phyloP scores from a whole-genome alignment of 345 rosid genomes.

The Moringa oleifera region DNA sequence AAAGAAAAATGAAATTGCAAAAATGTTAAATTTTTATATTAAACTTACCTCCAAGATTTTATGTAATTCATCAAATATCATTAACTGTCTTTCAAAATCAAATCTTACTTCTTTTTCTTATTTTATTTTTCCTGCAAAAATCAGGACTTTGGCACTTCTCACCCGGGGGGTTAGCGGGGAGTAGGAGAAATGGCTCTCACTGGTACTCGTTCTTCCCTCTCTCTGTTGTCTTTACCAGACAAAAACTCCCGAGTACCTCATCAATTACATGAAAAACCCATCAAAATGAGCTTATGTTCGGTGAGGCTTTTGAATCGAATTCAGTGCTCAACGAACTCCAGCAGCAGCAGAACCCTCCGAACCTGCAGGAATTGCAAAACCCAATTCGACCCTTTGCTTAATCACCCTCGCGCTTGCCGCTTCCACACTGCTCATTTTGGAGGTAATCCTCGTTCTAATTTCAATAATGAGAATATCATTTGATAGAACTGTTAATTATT shows the following conservation, averaged over 20 bases:
- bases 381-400: slow-evolving; percentile 78
- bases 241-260: background rate
- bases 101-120: too few species aligned
- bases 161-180: too few species aligned
- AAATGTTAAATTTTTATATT: too few species aligned
- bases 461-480: too few species aligned
- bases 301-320: background rate
- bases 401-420: slow-evolving; percentile 70
- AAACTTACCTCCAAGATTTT: too few species aligned
- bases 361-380: slow-evolving; percentile 94
- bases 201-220: background rate
- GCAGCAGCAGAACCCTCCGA: slow-evolving; percentile 22
- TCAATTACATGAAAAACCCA: background rate
- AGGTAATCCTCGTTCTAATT: slow-evolving; percentile 32
- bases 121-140: too few species aligned
- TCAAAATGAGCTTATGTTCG: background rate
- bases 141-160: too few species aligned
- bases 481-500: background rate
- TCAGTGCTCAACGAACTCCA: slow-evolving; percentile 12
- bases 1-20: too few species aligned
- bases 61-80: too few species aligned
- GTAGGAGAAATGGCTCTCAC: background rate
- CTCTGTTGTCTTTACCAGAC: background rate
- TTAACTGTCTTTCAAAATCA: too few species aligned
- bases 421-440: slow-evolving; percentile 95